A percentile compares a stretch with the other conserved stretches of the same genome.
Evolutionary conservation across 805 yeast species (phyloP).

Genomic region (Spathaspora arborariae): DNA sequence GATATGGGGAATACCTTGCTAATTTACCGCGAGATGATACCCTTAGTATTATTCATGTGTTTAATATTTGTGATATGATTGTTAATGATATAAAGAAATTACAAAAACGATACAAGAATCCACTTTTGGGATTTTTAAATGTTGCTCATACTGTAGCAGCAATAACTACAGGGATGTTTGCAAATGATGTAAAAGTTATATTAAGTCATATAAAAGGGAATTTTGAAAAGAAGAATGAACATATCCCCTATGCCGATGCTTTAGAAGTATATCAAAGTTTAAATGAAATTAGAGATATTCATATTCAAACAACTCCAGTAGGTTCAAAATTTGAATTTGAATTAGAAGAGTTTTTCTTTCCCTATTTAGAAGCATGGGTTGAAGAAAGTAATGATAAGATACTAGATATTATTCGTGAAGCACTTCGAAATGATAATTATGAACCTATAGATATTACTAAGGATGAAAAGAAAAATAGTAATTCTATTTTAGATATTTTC

Average conservation of each 20-base stretch:
- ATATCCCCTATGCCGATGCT: constrained; percentile 52
- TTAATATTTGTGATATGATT: constrained; percentile 53
- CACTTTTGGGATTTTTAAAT: constrained; percentile 55
- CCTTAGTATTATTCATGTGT: constrained; percentile 51
- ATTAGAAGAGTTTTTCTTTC: constrained; percentile 52
- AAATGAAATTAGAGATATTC: constrained; percentile 49
- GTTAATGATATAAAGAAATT: constrained; percentile 45
- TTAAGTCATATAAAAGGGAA: constrained; percentile 47
- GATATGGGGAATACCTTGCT: constrained; percentile 38
- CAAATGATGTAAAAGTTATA: constrained; percentile 50
- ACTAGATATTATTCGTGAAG: constrained; percentile 45
- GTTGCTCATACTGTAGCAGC: constrained; percentile 49
- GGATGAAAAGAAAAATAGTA: constrained; percentile 44
- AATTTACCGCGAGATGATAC: constrained; percentile 57
- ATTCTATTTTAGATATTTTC: constrained; percentile 67
- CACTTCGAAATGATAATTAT: constrained; percentile 57
- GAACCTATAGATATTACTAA: constrained; percentile 44
- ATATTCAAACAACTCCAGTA: constrained; percentile 42
- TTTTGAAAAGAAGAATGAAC: constrained; percentile 24
- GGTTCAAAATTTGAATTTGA: constrained; percentile 45
- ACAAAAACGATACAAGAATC: constrained; percentile 57
- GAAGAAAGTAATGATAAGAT: constrained; percentile 46
- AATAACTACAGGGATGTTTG: constrained; percentile 49
- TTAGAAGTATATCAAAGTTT: constrained; percentile 52
- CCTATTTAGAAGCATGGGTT: constrained; percentile 35